Base-by-base conservation (phyloP, 805 yeast genomes). In the Sugiyamaella lignohabitans region DNA sequence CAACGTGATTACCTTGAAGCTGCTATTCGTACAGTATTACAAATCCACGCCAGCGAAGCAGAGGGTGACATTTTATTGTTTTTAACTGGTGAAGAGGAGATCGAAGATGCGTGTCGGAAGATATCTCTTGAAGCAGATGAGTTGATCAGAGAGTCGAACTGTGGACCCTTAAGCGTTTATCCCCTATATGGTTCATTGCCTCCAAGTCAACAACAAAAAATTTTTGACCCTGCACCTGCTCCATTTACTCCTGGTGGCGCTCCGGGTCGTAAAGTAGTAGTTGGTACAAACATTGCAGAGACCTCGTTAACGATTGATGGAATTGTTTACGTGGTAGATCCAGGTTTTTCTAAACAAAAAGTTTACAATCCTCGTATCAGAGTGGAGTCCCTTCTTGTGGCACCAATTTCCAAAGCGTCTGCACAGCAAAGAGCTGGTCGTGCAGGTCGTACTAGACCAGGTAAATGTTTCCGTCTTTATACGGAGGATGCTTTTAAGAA, bases 401-500 rank as follows among this genome's bases (percentile, higher is more conserved):
- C 82, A 14, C 95, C 96, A 1, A 87, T 93, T 41, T 91, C 98
- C 0, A 84, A 85, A 57, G 98, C 98, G 0, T 95, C 89, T 60
- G 97, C 98, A 0, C 85, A 85, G 55, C 98, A 93, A 66, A 75
- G 98, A 60, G 78, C 95, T 40, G 98, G 98, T 47, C 78, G 98
- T 61, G 98, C 98, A 0, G 98, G 98, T 41, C 83, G 98, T 70
- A 87, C 95, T 0, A 94, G 94, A 0, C 96, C 97, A 0, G 98
- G 98, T 1, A 82, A 86, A 55, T 94, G 98, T 60, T 93, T 91
- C 77, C 76, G 98, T 62, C 73, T 91, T 46, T 91, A 91, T 69
- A 93, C 98, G 1, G 97, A 93, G 64, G 97, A 88, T 59, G 97
- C 98, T 1, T 91, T 87, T 73, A 80, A 87, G 62, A 84, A 86